Evolutionary conservation across 345 rosid genomes (phyloP), one percentile per base, ranked within the genome.

Genomic region (Euphorbia tirucalli): DNA sequence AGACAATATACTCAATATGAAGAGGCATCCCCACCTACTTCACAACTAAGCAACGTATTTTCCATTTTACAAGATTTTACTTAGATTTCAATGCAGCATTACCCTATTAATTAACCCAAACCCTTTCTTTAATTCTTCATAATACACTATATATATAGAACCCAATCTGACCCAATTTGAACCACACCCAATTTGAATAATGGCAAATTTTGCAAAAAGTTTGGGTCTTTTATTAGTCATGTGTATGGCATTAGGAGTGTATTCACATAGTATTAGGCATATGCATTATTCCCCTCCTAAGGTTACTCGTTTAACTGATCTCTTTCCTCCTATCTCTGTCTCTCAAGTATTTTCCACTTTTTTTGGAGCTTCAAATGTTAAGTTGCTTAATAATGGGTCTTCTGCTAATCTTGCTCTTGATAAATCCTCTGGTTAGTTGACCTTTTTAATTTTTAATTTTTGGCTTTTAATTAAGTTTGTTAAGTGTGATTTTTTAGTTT

Each of bases 301-400:
- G 39, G 94, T 89, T 46, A 71, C 83, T 10, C 92, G 82, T 11
- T 32, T 91, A 44, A 93, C 98, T 0, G 89, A 90, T 83, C 78
- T 83, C 4, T 91, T 93, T 43, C 56, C 74, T 52, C 89, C 58
- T 22, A 81, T 90, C 77, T 70, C 85, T 0, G 52, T 93, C n/a
- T 76, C 77, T 56, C 80, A 75, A 57, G 87, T 83, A 0, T 88
- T 85, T 68, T 74, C 76, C 5, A 81, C 74, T 37, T 62, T 71
- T 50, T 91, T 78, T n/a, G 98, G 97, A 27, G 82, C 60, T 48
- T 77, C 81, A 11, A 90, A 93, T 72, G 71, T 90, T 76, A 77
- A 80, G 73, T 54, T 86, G 8, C 49, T 81, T 61, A 85, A 77
- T 25, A 85, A 87, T 78, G 96, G 89, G 39, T 86, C 96, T 18